Evolutionary conservation across 495 filamentous ascomycete genomes (phyloP).

Genomic region (Penicillium chermesinum): DNA sequence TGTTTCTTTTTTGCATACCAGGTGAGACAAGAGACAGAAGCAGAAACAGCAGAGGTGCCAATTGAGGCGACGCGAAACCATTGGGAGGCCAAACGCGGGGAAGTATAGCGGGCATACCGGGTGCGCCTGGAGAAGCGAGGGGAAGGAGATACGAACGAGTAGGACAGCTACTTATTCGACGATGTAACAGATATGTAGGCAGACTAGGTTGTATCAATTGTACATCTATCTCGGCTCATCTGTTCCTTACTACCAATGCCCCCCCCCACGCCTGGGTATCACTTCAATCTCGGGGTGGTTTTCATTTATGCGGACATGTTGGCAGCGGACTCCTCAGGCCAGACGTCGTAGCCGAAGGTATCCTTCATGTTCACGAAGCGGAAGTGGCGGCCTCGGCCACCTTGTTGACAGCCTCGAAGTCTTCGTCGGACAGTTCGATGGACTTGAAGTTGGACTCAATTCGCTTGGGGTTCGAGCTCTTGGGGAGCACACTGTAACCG

Average conservation of each 20-base stretch:
- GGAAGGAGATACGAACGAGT: neutral
- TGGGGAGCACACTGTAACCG: constrained; percentile 68
- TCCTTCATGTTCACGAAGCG: constrained; percentile 83
- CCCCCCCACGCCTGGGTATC: constrained; percentile 10
- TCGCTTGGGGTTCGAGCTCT: constrained; percentile 58
- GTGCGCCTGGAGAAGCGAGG: too few species aligned
- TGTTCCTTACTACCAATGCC: neutral
- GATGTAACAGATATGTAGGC: neutral
- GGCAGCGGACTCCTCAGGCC: constrained; percentile 44
- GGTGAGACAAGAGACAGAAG: too few species aligned
- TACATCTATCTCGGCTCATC: neutral
- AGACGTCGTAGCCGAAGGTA: constrained; percentile 52
- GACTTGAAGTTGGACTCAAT: constrained; percentile 64
- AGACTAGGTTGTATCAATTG: neutral
- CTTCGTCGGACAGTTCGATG: constrained; percentile 50
- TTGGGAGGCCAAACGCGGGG: too few species aligned
- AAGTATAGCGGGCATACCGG: too few species aligned
- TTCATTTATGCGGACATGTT: constrained; percentile 31
- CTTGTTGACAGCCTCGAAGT: constrained; percentile 54
- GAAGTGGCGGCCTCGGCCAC: constrained; percentile 56
- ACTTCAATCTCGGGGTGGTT: constrained; percentile 1
- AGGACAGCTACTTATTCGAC: neutral
- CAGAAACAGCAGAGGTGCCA: too few species aligned
- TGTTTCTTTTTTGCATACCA: too few species aligned
- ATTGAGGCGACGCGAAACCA: too few species aligned